phyloP scores from a whole-genome alignment of 192 early-diverging fungal species.

The Linnemannia elongata region DNA sequence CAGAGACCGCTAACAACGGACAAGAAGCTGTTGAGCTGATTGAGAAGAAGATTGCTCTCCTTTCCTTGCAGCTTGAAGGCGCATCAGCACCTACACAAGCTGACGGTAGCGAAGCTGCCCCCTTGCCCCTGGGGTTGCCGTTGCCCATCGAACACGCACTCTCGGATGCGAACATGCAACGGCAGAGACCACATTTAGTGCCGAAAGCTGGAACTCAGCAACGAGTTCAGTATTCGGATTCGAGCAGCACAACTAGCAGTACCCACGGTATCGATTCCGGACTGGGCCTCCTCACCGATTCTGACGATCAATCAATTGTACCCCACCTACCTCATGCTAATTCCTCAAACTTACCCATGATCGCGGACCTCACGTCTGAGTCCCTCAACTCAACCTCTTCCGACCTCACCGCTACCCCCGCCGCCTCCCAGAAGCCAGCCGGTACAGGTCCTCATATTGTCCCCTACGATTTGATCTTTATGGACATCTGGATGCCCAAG shows the following conservation, averaged over 20 bases:
- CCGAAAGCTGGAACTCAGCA: background rate
- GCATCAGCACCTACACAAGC: background rate
- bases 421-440: background rate
- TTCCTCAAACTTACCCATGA: background rate
- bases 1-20: conserved; percentile 52
- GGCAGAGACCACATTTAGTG: background rate
- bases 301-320: background rate
- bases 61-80: conserved; percentile 11
- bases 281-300: background rate
- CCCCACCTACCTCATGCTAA: background rate
- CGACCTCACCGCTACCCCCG: background rate
- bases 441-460: conserved; percentile 2
- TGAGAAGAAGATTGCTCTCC: conserved; percentile 42
- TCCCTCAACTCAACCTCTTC: background rate
- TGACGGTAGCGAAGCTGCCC: background rate
- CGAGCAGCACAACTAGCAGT: background rate
- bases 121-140: background rate
- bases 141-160: background rate
- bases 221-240: background rate
- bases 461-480: conserved; percentile 55
- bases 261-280: background rate
- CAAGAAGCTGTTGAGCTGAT: conserved; percentile 58
- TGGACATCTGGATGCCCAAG: conserved; percentile 60
- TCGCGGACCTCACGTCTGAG: background rate
- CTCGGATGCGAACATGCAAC: background rate